Evolutionary conservation across 1,284 basidiomycete species (phyloP).

Genomic region (Macrocystidia cucumis): DNA sequence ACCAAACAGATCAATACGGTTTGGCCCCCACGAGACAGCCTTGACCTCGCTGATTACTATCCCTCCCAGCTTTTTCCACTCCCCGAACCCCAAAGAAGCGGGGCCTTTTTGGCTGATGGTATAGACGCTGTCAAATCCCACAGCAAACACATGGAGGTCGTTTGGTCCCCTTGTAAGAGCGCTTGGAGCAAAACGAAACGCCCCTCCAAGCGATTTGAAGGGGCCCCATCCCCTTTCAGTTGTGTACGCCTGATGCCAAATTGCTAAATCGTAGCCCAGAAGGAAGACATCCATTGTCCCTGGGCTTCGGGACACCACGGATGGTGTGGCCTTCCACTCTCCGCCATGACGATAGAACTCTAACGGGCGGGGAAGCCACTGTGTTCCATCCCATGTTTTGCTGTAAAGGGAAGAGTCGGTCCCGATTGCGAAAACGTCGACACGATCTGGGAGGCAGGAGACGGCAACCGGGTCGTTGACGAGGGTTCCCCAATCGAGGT

Average conservation of each 20-base stretch:
- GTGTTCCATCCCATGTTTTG: background rate
- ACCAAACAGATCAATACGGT: constrained; percentile 2
- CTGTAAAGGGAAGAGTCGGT: background rate
- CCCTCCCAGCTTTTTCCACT: too few relatives aligned
- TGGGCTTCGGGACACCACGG: constrained; percentile 6
- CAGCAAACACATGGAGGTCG: too few relatives aligned
- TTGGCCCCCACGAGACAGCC: constrained; percentile 2
- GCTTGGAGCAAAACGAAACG: too few relatives aligned
- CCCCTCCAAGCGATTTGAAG: too few relatives aligned
- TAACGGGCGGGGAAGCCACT: background rate
- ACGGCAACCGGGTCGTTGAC: background rate
- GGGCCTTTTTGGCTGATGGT: too few relatives aligned
- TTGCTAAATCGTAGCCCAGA: constrained; percentile 6
- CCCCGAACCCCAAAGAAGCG: too few relatives aligned
- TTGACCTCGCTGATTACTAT: too few relatives aligned
- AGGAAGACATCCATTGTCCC: constrained; percentile 2
- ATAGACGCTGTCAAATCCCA: too few relatives aligned
- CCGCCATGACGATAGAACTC: constrained; percentile 8
- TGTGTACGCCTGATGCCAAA: too few relatives aligned
- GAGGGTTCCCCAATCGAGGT: constrained; percentile 1
- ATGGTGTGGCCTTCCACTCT: constrained; percentile 6
- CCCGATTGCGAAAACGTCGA: constrained; percentile 2
- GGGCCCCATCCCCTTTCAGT: too few relatives aligned
- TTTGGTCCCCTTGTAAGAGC: too few relatives aligned
- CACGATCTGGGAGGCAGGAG: background rate